Base-by-base conservation (phyloP, 2,329 filamentous ascomycete genomes). In the Clonostachys sp. region DNA sequence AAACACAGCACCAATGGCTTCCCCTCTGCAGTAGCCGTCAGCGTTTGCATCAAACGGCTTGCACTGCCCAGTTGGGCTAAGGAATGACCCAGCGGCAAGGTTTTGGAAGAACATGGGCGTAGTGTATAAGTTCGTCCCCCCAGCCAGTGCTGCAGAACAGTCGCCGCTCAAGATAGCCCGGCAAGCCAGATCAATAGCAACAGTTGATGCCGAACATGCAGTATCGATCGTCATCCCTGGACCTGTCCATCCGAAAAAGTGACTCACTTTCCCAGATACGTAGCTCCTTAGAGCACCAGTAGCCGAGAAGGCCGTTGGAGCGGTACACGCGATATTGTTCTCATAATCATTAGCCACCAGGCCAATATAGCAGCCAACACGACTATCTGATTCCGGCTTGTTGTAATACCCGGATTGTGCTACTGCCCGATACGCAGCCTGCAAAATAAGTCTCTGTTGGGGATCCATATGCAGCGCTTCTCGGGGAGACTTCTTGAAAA, bases 21-120 rank as follows among this genome's bases (percentile, higher is more conserved):
- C 78, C 1, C 68, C 77, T 4, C 77, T 63, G 12, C 70, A 77
- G 50, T 80, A 82, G 0, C 78, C 79, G 49, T 76, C 67, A 2
- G 69, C 75, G 3, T 54, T 50, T 2, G 57, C 52, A 24, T 65
- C 63, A 40, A 66, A 69, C 0, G 65, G 53, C 47, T 62, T 63
- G 44, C 59, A 66, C 34, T 57, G 50, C 0, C 66, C 66, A 0
- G 60, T 61, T 5, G 55, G 51, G 45, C 58, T 63, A 2, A 63
- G 51, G 16, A 67, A 62, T 3, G 48, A 48, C 1, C 49, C 50
- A 5, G 47, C 55, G 16, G 55, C 53, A 3, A 62, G 50, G 18
- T 59, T 58, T 13, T 55, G 53, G 42, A 52, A 60, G 14, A 51
- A 50, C 4, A 51, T 42, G 5, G 58, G 48, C 13, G 53, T 59